These are phyloP conservation scores for Cavenderia fasciculata DNA, from an alignment of 78 protist species.

Conservation along the genomic window DNA sequence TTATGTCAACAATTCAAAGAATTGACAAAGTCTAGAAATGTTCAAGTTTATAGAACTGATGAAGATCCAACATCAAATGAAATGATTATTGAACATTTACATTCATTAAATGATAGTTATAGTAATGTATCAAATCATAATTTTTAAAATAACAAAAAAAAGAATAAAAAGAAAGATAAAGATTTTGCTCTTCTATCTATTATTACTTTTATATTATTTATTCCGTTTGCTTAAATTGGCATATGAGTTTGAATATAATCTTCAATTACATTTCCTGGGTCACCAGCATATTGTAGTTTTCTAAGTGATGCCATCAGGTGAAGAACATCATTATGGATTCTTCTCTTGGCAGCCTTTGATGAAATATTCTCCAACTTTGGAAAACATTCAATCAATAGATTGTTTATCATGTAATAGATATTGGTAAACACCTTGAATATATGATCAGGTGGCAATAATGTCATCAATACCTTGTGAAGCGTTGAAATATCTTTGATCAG, in stretches of 20 bases:
- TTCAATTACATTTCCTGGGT: constrained; percentile 56
- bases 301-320: constrained; percentile 29
- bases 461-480: constrained; percentile 22
- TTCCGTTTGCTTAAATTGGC: constrained; percentile 62
- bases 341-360: constrained; percentile 16
- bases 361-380: neutral
- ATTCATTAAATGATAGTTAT: no score
- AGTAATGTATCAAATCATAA: no score
- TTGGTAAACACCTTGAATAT: constrained; percentile 49
- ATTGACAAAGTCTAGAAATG: no score
- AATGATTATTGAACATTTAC: no score
- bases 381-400: constrained; percentile 14
- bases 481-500: constrained; percentile 26
- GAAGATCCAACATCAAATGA: no score
- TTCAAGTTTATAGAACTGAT: no score
- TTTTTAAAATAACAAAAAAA: no score
- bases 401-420: constrained; percentile 50
- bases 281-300: constrained; percentile 35
- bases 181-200: no score
- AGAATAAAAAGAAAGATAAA: no score
- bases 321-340: constrained; percentile 56
- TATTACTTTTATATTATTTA: no score
- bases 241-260: constrained; percentile 28
- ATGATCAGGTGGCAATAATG: constrained; percentile 46
- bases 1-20: neutral